These are phyloP conservation scores for Microsporum audouinii DNA, from an alignment of 2,329 filamentous ascomycete genomes.

Conservation along the genomic window DNA sequence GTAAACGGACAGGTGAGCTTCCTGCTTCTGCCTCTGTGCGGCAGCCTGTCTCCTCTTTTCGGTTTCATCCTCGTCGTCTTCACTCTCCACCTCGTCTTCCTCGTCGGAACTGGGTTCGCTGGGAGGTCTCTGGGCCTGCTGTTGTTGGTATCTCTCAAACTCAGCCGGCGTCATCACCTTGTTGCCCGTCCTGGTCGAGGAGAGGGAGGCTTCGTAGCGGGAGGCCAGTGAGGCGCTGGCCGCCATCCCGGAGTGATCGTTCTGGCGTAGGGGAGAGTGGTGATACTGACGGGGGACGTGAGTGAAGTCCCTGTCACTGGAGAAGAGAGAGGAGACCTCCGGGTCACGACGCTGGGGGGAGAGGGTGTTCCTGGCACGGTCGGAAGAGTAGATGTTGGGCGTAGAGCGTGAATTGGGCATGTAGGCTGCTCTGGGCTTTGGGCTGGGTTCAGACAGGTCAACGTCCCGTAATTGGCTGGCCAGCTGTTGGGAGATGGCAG, in stretches of 20 bases:
- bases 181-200: constrained; percentile 36
- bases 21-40: constrained; percentile 72
- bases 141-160: constrained; percentile 66
- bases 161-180: constrained; percentile 86
- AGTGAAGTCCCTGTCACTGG: constrained; percentile 12
- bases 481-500: background rate
- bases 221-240: constrained; percentile 36
- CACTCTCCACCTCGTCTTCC: constrained; percentile 47
- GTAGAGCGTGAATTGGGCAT: constrained; percentile 1
- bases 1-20: constrained; percentile 80
- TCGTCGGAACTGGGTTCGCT: constrained; percentile 39
- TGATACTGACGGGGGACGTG: constrained; percentile 8
- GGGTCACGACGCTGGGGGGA: constrained; percentile 1
- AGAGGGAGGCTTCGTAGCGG: constrained; percentile 32
- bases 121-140: constrained; percentile 51
- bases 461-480: background rate
- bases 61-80: constrained; percentile 65
- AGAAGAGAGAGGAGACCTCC: constrained; percentile 11
- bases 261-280: background rate
- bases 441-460: background rate
- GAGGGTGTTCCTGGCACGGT: background rate
- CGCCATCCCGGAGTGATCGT: constrained; percentile 20
- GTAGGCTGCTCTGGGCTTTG: constrained; percentile 19
- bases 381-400: constrained; percentile 6
- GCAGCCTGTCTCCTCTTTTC: constrained; percentile 63